A percentile compares a stretch with the other conserved stretches of the same genome.
Evolutionary conservation across 1,284 basidiomycete species (phyloP).

Genomic region (Caloboletus firmus): DNA sequence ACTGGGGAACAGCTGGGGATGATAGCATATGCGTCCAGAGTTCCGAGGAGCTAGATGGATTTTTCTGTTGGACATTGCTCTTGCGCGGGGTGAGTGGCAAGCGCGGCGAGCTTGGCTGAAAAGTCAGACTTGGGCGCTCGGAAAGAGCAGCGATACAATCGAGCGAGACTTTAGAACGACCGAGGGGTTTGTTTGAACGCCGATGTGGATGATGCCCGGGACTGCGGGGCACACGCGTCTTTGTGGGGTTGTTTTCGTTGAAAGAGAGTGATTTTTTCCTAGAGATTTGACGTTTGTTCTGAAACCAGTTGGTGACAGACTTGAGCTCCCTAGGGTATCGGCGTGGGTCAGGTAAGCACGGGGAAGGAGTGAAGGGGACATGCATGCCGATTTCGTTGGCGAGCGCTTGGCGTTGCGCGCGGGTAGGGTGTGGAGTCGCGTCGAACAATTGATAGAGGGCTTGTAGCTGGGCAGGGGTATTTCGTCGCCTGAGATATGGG

Average conservation of each 20-base stretch:
- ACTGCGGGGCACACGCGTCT: background rate
- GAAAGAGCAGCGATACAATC: conserved; percentile 42
- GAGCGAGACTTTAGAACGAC: conserved; percentile 37
- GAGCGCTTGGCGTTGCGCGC: conserved; percentile 43
- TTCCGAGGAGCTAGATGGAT: conserved; percentile 14
- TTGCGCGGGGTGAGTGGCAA: conserved; percentile 36
- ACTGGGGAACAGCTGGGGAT: conserved; percentile 39
- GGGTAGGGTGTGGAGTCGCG: conserved; percentile 43
- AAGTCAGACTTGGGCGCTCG: conserved; percentile 36
- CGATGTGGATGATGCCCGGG: conserved; percentile 5
- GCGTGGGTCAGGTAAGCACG: conserved; percentile 2
- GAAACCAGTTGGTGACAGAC: conserved; percentile 39
- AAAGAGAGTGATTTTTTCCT: conserved; percentile 23
- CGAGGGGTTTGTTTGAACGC: conserved; percentile 18
- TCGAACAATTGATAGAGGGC: conserved; percentile 43
- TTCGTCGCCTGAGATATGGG: conserved; percentile 36
- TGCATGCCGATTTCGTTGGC: conserved; percentile 46
- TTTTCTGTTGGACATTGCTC: conserved; percentile 5
- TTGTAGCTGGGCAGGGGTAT: conserved; percentile 40
- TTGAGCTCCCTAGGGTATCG: conserved; percentile 32
- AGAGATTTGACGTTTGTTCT: conserved; percentile 34
- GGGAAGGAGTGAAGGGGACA: conserved; percentile 12
- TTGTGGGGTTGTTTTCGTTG: conserved; percentile 26
- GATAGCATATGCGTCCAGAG: conserved; percentile 47
- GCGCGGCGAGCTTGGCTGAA: conserved; percentile 16